Base-by-base conservation (phyloP, 129 eudicot genomes). In the Pulicaria dysenterica region DNA sequence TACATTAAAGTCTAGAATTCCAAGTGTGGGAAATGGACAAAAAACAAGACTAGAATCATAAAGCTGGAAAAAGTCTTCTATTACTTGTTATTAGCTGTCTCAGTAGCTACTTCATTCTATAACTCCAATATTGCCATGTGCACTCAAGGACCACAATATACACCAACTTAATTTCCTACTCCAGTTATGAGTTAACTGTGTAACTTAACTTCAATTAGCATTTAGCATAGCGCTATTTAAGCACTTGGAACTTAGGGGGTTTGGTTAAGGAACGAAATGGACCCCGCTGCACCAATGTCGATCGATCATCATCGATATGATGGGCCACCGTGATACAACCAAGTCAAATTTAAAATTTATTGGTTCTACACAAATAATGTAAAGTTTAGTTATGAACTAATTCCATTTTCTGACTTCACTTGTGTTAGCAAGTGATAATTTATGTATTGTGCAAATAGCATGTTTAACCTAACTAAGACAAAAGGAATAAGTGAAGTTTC, bases 131-230 rank as follows among this genome's bases (percentile, higher is more conserved):
- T 24, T 60, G 38, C 49, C 81, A 77, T 77, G 81, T 70, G 76
- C 81, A 40, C 5, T 66, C 49, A 50, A 8, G 77, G 81, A 77
- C 81, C 81, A 77, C 76, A 49, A 11, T 14, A 44, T 19, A 10
- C 37, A 13, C 43, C 6, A 19, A 1, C 14, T 61, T 11, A 15
- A 46, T 43, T 24, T 24, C 1, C 31, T 24, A 24, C 31, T 24
- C 31, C 31, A 24, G 2, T 24, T 24, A 24, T 24, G 31, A 24
- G 31, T 24, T 24, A 24, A 24, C 31, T 24, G 31, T 24, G 31
- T 24, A 24, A 24, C 31, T 24, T 24, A 24, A 24, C 31, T 24
- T 24, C 31, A 24, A 24, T 24, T 24, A 24, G 1, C 31, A 24
- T 24, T 24, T 24, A 24, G 1, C 31, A 24, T 24, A 24, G 31